Evolutionary conservation across 306 rosid genomes (phyloP).

Genomic region (Cyclanthera cordifolia): DNA sequence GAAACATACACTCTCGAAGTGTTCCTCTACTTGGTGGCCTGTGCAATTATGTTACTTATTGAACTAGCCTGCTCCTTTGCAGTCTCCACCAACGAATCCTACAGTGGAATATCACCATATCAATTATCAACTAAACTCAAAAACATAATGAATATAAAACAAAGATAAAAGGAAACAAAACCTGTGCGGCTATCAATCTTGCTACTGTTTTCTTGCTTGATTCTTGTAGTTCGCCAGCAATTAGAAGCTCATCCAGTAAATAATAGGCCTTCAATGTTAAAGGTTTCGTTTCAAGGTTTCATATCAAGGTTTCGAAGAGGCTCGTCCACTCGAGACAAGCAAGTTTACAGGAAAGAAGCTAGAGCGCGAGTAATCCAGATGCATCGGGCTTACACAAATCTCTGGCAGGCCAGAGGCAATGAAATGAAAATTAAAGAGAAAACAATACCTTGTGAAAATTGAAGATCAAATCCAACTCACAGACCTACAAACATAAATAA

Average conservation of each 20-base stretch:
- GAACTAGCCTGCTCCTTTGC: conserved; percentile 90
- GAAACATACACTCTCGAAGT: conserved; percentile 8
- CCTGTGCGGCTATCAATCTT: conserved; percentile 93
- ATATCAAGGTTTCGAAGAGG: background rate
- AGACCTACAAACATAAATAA: conserved; percentile 36
- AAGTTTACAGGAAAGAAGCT: background rate
- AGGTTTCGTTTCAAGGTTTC: background rate
- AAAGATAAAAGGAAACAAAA: conserved; percentile 17
- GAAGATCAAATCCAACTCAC: conserved; percentile 79
- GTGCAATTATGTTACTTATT: conserved; percentile 67
- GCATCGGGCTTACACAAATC: background rate
- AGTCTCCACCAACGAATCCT: conserved; percentile 93
- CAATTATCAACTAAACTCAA: conserved; percentile 2
- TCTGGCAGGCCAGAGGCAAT: background rate
- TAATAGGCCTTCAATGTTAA: conserved; percentile 62
- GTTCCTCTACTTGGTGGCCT: conserved; percentile 50
- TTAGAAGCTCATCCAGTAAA: conserved; percentile 74
- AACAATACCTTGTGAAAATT: conserved; percentile 48
- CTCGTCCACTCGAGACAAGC: background rate
- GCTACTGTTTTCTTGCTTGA: conserved; percentile 90
- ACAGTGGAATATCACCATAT: conserved; percentile 21
- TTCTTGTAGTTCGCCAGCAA: conserved; percentile 96
- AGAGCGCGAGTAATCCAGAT: background rate
- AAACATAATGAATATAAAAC: background rate
- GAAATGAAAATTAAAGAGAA: background rate